Evolutionary conservation across 2,329 filamentous ascomycete genomes (phyloP).

Genomic region (Penicillium psychrosexuale): DNA sequence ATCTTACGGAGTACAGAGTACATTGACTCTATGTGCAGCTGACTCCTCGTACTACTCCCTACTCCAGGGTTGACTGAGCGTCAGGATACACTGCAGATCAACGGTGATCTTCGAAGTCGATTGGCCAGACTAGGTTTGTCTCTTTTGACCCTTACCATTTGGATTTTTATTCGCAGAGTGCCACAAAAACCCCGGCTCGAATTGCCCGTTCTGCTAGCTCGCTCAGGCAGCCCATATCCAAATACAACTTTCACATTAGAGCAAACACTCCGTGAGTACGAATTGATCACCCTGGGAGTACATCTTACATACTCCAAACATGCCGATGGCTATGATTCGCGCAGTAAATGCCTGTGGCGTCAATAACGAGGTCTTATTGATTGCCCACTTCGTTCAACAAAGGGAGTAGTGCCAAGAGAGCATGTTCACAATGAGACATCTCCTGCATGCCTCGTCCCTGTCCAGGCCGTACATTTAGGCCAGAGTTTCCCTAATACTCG

Average conservation of each 20-base stretch:
- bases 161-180: background rate
- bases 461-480: background rate
- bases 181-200: background rate
- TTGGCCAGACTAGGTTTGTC: too few relatives aligned
- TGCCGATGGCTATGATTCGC: background rate
- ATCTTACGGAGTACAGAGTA: background rate
- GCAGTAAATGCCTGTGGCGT: background rate
- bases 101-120: background rate
- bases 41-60: background rate
- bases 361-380: constrained; percentile 8
- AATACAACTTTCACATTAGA: constrained; percentile 3
- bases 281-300: background rate
- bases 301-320: background rate
- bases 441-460: background rate
- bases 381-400: constrained; percentile 9
- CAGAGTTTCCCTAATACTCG: background rate
- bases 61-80: background rate
- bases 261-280: constrained; percentile 1
- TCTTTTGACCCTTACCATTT: background rate
- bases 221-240: constrained; percentile 10
- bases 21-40: background rate
- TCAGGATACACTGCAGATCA: background rate
- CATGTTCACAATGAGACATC: background rate
- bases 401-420: constrained; percentile 1
- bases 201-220: background rate